These are phyloP conservation scores for Phanerodontia chrysosporium DNA, from an alignment of 768 basidiomycete species.

Conservation along the genomic window DNA sequence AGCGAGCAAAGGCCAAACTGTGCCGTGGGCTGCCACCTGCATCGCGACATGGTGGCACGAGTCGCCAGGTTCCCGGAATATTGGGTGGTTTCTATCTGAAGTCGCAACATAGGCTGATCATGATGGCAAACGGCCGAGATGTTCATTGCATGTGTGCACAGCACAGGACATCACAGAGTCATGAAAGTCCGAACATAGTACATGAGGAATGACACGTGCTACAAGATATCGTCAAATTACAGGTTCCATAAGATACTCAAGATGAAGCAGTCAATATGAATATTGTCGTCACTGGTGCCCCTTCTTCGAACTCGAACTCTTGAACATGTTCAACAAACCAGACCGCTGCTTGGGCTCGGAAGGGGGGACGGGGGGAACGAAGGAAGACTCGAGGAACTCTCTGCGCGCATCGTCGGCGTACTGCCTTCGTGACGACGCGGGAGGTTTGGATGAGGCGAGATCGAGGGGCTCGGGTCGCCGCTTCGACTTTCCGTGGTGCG, in stretches of 20 bases:
- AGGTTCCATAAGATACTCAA: background rate
- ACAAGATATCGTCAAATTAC: background rate
- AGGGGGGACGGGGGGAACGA: background rate
- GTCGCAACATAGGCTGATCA: no score
- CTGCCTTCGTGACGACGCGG: background rate
- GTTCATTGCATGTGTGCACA: no score
- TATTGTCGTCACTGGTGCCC: background rate
- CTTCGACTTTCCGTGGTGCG: slow-evolving; percentile 3
- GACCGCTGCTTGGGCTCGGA: background rate
- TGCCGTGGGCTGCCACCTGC: no score
- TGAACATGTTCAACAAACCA: background rate
- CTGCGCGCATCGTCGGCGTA: slow-evolving; percentile 6
- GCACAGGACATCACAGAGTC: no score
- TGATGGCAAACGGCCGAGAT: no score
- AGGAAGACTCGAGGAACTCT: slow-evolving; percentile 15
- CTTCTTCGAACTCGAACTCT: background rate
- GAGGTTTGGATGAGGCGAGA: background rate
- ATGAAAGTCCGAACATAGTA: background rate
- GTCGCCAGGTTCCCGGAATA: no score
- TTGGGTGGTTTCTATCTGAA: no score
- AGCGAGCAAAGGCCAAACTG: no score
- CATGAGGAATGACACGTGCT: background rate
- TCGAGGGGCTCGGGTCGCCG: slow-evolving; percentile 12
- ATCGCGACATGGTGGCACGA: no score
- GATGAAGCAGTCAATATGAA: background rate